Evolutionary conservation across 345 rosid genomes (phyloP), one percentile per base, ranked within the genome.

Genomic region (Syzygium aromaticum): DNA sequence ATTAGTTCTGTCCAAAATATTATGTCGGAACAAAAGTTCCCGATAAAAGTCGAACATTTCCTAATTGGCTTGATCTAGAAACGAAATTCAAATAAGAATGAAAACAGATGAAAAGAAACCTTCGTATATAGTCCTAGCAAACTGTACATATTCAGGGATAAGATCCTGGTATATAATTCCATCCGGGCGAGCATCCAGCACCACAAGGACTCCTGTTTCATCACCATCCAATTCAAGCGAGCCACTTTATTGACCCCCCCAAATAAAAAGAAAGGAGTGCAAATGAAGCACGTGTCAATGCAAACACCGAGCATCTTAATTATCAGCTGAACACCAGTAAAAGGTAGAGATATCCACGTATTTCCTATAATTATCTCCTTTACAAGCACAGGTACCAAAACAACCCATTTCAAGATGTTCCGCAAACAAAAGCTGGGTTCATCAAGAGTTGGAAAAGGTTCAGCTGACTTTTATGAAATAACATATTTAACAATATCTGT

Each of bases 131-230:
- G 99, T 97, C 87, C 99, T 95, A 3, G 85, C 98, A 73, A 91
- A 82, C 17, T 92, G 67, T 54, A 94, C 98, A 85, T 97, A 95
- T 54, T 94, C 92, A 30, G 99, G 97, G 83, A 97, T 90, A 89
- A 97, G 89, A 92, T 97, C 99, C 91, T 93, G 90, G 85, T 91
- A 95, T 88, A 96, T 93, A 86, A 97, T 94, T 91, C 99, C 98
- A 54, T 88, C 96, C 0, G 98, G 98, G 67, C 77, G 93, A 15
- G 99, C 98, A 92, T 97, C 98, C 91, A 96, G 89, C 89, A 95
- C 98, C 78, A 97, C 96, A 83, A 97, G 92, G 84, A 92, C 96
- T 53, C 98, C 98, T 97, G 87, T 80, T 85, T 56, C 59, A 82
- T 86, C 59, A 82, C 54, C 12, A 82, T 16, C 80, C 49, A 38